Percentiles rank a stretch among this genome's conserved stretches.
Conservation (phyloP, 2,329 filamentous ascomycete genomes). For the Sporothrix pseudoabietina region DNA sequence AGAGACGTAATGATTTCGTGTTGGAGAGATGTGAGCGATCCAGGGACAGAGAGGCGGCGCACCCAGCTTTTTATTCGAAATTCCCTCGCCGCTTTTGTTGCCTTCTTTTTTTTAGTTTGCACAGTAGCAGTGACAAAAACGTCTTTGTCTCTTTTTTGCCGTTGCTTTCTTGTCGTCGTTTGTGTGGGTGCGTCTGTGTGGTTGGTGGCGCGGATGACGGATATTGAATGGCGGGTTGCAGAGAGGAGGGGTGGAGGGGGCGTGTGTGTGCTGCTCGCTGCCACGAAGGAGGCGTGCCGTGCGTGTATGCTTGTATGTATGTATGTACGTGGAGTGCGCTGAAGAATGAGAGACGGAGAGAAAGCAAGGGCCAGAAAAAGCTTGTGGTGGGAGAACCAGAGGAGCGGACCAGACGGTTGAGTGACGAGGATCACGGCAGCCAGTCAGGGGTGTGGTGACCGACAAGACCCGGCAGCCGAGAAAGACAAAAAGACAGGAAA, state of each 20-base stretch:
- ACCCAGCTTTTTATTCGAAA: constrained; percentile 25
- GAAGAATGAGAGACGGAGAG: background rate
- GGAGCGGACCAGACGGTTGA: constrained; percentile 24
- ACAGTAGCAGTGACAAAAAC: background rate
- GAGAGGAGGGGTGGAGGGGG: constrained; percentile 16
- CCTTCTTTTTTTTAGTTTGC: background rate
- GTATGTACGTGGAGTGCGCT: background rate
- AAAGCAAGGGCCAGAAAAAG: background rate
- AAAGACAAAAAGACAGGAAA: background rate
- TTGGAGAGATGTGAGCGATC: constrained; percentile 12
- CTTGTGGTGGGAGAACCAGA: constrained; percentile 5
- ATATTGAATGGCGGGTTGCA: constrained; percentile 26
- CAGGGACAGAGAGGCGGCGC: constrained; percentile 27
- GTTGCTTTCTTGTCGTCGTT: background rate
- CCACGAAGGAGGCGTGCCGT: constrained; percentile 4
- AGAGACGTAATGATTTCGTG: background rate
- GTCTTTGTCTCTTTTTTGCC: background rate
- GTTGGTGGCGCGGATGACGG: constrained; percentile 28
- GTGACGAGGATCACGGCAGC: constrained; percentile 25
- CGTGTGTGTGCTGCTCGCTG: constrained; percentile 3
- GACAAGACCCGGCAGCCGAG: constrained; percentile 22
- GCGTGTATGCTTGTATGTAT: constrained; percentile 1
- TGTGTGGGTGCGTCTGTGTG: constrained; percentile 22
- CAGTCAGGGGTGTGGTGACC: background rate
- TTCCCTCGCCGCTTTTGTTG: background rate